These are phyloP conservation scores for Litsea cubeba DNA, from an alignment of 164 flowering plant genomes.

Conservation along the genomic window DNA sequence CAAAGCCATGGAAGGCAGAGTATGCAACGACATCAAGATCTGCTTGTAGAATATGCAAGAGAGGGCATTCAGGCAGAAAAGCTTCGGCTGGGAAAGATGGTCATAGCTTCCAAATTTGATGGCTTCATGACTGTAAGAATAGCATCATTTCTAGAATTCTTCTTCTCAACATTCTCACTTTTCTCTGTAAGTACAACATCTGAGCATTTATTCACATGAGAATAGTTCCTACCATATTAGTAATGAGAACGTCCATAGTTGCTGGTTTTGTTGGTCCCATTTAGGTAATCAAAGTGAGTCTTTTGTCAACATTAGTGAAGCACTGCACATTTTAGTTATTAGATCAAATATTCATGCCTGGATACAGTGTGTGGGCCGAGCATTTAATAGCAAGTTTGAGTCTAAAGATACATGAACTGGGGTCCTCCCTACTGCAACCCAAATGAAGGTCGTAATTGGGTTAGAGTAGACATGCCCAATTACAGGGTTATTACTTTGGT, in stretches of 20 bases:
- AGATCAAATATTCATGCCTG: too few relatives aligned
- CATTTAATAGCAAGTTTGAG: too few relatives aligned
- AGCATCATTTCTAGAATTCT: neutral
- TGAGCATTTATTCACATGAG: neutral
- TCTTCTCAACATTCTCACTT: neutral
- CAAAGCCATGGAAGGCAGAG: neutral
- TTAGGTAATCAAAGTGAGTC: too few relatives aligned
- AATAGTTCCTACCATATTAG: neutral
- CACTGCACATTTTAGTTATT: too few relatives aligned
- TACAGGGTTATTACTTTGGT: too few relatives aligned
- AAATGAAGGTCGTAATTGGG: too few relatives aligned
- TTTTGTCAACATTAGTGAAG: too few relatives aligned
- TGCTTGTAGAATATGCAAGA: neutral
- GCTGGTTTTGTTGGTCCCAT: too few relatives aligned
- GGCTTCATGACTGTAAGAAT: neutral
- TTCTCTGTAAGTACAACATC: neutral
- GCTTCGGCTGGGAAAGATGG: neutral
- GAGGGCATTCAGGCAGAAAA: neutral
- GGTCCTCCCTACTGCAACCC: too few relatives aligned
- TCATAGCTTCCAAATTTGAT: neutral
- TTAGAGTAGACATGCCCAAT: too few relatives aligned
- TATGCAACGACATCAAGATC: constrained; percentile 1
- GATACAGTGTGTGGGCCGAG: too few relatives aligned
- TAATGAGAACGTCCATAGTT: neutral
- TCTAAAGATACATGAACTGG: too few relatives aligned